Evolutionary conservation across 1,284 basidiomycete species (phyloP).

Genomic region (Athelia psychrophila): DNA sequence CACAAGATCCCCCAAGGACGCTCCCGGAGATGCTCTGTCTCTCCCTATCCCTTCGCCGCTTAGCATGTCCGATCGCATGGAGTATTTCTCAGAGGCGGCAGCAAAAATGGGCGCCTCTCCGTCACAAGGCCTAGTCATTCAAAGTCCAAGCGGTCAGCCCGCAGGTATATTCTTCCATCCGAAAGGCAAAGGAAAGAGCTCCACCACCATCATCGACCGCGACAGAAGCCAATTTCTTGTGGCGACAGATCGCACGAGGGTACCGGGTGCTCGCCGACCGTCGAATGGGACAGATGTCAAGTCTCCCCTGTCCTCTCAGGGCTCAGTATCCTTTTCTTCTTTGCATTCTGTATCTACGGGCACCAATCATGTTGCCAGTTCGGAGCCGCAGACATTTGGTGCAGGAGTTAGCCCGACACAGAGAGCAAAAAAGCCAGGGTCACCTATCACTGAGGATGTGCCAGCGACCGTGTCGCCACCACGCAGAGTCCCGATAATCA

Average conservation of each 20-base stretch:
- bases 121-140: slow-evolving; percentile 87
- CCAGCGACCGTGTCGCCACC: not conserved
- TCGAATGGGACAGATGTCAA: slow-evolving; percentile 25
- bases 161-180: slow-evolving; percentile 97
- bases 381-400: slow-evolving; percentile 2
- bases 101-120: slow-evolving; percentile 73
- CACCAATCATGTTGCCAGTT: not conserved
- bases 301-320: slow-evolving; percentile 15
- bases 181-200: slow-evolving; percentile 37
- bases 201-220: slow-evolving; percentile 34
- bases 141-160: slow-evolving; percentile 89
- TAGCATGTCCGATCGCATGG: slow-evolving; percentile 72
- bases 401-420: slow-evolving; percentile 22
- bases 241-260: slow-evolving; percentile 11
- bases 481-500: not conserved
- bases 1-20: slow-evolving; percentile 49
- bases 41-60: slow-evolving; percentile 68
- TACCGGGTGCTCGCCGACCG: slow-evolving; percentile 20
- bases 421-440: not conserved
- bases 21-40: slow-evolving; percentile 31
- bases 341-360: slow-evolving; percentile 18
- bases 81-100: slow-evolving; percentile 84
- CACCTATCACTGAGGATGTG: slow-evolving; percentile 1
- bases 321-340: slow-evolving; percentile 26
- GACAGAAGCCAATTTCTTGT: slow-evolving; percentile 37